A percentile compares a stretch with the other conserved stretches of the same genome.
Evolutionary conservation across 768 basidiomycete genomes (phyloP).

Genomic region (Daedalea quercina): DNA sequence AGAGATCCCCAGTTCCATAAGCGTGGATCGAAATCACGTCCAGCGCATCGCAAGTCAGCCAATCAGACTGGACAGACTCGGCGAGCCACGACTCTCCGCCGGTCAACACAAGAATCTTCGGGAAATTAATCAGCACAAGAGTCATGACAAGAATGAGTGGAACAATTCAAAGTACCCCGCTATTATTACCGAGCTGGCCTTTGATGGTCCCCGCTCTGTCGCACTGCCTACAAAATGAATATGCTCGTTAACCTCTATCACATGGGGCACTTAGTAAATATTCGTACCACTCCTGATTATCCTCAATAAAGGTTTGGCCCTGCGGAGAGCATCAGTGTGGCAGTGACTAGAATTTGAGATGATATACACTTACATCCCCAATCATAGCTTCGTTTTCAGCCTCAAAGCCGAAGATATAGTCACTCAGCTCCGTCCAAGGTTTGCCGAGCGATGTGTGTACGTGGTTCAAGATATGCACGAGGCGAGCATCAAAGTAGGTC

Average conservation of each 20-base stretch:
- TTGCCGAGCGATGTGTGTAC: conserved; percentile 27
- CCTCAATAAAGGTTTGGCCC: conserved; percentile 17
- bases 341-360: no score
- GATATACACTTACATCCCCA: conserved; percentile 11
- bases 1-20: conserved; percentile 27
- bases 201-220: conserved; percentile 22
- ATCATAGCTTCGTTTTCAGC: conserved; percentile 32
- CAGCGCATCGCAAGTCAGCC: conserved; percentile 20
- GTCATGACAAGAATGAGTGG: background rate
- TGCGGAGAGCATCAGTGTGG: background rate
- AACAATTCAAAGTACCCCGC: conserved; percentile 9
- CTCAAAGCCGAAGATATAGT: conserved; percentile 33
- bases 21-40: conserved; percentile 32
- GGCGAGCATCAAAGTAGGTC: conserved; percentile 30
- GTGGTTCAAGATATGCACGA: conserved; percentile 32
- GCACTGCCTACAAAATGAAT: conserved; percentile 17
- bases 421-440: conserved; percentile 31
- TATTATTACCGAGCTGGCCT: conserved; percentile 15
- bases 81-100: conserved; percentile 23
- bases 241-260: background rate
- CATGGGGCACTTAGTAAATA: no score
- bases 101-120: conserved; percentile 22
- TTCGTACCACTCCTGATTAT: conserved; percentile 10
- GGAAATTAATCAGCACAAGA: no score
- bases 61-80: conserved; percentile 22